phyloP scores from a whole-genome alignment of 1,284 basidiomycete genomes.

The Ceratobasidium sp. region DNA sequence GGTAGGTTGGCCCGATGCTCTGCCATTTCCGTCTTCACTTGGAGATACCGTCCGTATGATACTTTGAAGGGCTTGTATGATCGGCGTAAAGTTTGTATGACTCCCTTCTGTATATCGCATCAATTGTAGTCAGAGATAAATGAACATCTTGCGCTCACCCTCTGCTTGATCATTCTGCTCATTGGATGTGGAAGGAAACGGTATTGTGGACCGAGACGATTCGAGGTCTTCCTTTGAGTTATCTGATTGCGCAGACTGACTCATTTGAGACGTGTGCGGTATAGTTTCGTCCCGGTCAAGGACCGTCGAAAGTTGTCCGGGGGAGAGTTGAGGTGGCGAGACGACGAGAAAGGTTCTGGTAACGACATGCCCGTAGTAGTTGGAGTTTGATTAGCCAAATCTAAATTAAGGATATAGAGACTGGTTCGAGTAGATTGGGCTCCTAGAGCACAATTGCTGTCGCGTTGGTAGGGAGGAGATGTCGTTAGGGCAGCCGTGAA shows the following conservation, averaged over 20 bases:
- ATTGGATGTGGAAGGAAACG: conserved; percentile 8
- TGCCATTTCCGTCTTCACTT: background rate
- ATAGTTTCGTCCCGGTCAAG: conserved; percentile 14
- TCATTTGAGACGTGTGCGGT: background rate
- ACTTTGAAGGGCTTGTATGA: conserved; percentile 13
- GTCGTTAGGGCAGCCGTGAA: conserved; percentile 18
- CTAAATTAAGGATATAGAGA: no score
- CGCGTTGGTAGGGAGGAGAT: background rate
- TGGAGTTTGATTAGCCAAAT: no score
- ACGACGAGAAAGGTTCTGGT: background rate
- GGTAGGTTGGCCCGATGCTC: background rate
- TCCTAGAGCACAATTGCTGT: background rate
- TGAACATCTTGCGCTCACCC: background rate
- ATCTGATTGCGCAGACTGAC: background rate
- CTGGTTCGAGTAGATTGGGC: background rate
- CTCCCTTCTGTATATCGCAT: background rate
- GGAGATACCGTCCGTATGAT: conserved; percentile 8
- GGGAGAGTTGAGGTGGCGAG: conserved; percentile 4
- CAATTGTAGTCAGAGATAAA: background rate
- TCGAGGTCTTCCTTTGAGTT: background rate
- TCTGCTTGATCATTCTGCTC: conserved; percentile 2
- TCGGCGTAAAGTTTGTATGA: background rate
- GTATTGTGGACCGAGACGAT: conserved; percentile 29
- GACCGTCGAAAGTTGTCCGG: conserved; percentile 17
- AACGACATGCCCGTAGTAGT: background rate